A percentile compares a stretch with the other conserved stretches of the same genome.
These are phyloP conservation scores for Wickerhamiella sergipiensis DNA, from an alignment of 805 yeast species.

Conservation along the genomic window DNA sequence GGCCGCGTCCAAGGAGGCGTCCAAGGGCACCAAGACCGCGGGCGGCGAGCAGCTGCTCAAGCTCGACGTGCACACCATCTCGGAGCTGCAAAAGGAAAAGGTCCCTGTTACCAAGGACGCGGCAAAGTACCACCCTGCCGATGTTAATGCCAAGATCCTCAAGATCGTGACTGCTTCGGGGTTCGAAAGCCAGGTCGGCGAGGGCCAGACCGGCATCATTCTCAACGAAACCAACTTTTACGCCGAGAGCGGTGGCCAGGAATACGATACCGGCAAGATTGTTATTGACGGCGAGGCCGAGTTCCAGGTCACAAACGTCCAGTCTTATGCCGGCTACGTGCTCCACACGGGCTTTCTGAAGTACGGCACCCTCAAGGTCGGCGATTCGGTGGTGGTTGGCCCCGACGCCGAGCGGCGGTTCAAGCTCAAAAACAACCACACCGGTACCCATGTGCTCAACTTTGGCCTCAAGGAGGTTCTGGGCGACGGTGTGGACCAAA, in stretches of 20 bases:
- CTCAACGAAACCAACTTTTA: conserved; percentile 88
- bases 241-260: conserved; percentile 99
- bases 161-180: conserved; percentile 50
- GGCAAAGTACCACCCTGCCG: conserved; percentile 52
- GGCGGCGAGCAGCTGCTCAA: conserved; percentile 50
- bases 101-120: conserved; percentile 76
- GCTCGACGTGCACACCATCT: conserved; percentile 83
- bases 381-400: conserved; percentile 66
- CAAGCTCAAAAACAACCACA: conserved; percentile 95
- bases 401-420: conserved; percentile 88
- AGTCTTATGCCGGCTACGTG: conserved; percentile 85
- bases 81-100: conserved; percentile 44
- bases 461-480: conserved; percentile 74
- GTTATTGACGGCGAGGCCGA: conserved; percentile 80
- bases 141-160: conserved; percentile 53
- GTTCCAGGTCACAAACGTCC: conserved; percentile 84
- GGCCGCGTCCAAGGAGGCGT: conserved; percentile 82
- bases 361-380: conserved; percentile 62
- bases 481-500: conserved; percentile 85
- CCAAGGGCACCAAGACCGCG: conserved; percentile 70
- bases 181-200: conserved; percentile 36
- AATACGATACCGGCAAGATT: conserved; percentile 84
- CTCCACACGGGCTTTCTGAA: conserved; percentile 79
- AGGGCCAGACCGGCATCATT: conserved; percentile 58
- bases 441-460: conserved; percentile 93